A percentile compares a stretch with the other conserved stretches of the same genome.
Evolutionary conservation across 2,329 filamentous ascomycete species (phyloP).

Genomic region (Trichoderma atroviride): DNA sequence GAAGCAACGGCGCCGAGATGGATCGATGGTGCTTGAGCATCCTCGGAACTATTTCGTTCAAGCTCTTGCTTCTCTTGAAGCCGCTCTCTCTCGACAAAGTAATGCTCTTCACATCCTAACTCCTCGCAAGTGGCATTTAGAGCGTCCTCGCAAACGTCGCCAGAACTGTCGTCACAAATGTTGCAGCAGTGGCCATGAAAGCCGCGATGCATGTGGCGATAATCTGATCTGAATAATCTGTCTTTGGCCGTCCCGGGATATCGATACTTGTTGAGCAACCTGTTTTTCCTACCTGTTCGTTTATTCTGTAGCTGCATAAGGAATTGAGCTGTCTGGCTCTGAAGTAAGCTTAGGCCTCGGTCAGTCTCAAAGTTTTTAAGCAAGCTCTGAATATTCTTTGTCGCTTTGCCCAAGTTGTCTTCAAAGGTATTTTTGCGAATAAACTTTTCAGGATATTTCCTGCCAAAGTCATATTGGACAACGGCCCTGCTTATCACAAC

Average conservation of each 20-base stretch:
- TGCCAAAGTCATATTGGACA: constrained; percentile 38
- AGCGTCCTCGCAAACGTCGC: constrained; percentile 27
- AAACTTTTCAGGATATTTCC: constrained; percentile 33
- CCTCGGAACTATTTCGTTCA: not conserved
- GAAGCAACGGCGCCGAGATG: constrained; percentile 45
- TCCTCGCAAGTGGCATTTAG: constrained; percentile 25
- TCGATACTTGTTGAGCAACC: constrained; percentile 26
- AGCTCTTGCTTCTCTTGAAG: constrained; percentile 28
- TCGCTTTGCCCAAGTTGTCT: constrained; percentile 34
- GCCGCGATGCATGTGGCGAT: constrained; percentile 39
- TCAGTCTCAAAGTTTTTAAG: constrained; percentile 33
- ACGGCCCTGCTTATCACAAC: constrained; percentile 38
- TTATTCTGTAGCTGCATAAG: constrained; percentile 24
- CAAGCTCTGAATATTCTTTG: constrained; percentile 35
- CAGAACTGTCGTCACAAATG: constrained; percentile 1
- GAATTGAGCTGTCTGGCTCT: constrained; percentile 24
- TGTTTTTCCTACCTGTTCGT: constrained; percentile 18
- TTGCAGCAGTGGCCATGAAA: constrained; percentile 7
- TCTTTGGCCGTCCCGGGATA: constrained; percentile 37
- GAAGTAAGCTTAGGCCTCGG: not conserved
- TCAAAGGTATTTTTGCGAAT: constrained; percentile 32
- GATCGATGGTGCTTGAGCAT: constrained; percentile 31
- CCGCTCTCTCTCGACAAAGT: constrained; percentile 38
- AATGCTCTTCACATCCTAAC: constrained; percentile 25
- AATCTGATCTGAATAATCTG: constrained; percentile 37